phyloP scores from a whole-genome alignment of 2,329 filamentous ascomycete species.

The Fusarium paranaense region DNA sequence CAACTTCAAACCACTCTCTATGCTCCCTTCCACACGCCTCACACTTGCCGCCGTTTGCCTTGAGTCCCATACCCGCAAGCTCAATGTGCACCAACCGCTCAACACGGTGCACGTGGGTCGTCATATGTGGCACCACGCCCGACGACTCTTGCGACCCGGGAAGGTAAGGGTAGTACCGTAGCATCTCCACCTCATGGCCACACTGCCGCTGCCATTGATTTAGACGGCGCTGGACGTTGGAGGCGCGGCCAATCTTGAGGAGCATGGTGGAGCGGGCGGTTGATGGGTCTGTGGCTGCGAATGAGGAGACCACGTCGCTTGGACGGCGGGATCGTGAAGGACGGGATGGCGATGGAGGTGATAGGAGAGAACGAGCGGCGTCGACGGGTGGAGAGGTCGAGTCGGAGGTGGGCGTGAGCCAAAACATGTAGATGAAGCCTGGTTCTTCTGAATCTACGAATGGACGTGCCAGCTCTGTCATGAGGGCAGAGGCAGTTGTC shows the following conservation, averaged over 20 bases:
- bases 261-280: constrained; percentile 65
- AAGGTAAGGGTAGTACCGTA: constrained; percentile 92
- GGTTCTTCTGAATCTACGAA: constrained; percentile 75
- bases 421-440: constrained; percentile 99
- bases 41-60: constrained; percentile 70
- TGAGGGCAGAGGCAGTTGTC: constrained; percentile 75
- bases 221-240: constrained; percentile 90
- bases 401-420: constrained; percentile 78
- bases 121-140: constrained; percentile 68
- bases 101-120: constrained; percentile 87
- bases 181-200: constrained; percentile 85
- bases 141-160: constrained; percentile 54
- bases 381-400: constrained; percentile 64
- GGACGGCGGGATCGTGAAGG: constrained; percentile 57
- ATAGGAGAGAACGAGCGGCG: constrained; percentile 69
- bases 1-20: constrained; percentile 94
- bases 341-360: constrained; percentile 57
- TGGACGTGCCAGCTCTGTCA: constrained; percentile 82
- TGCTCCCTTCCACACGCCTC: constrained; percentile 85
- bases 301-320: constrained; percentile 67
- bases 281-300: constrained; percentile 51
- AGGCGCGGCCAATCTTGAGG: constrained; percentile 74
- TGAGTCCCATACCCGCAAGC: constrained; percentile 71
- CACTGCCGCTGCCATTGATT: constrained; percentile 96
- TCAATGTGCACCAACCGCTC: constrained; percentile 93